A percentile compares a stretch with the other conserved stretches of the same genome.
Conservation (phyloP, 176 grass and related monocot genomes). For the Tillandsia fasciculata region DNA sequence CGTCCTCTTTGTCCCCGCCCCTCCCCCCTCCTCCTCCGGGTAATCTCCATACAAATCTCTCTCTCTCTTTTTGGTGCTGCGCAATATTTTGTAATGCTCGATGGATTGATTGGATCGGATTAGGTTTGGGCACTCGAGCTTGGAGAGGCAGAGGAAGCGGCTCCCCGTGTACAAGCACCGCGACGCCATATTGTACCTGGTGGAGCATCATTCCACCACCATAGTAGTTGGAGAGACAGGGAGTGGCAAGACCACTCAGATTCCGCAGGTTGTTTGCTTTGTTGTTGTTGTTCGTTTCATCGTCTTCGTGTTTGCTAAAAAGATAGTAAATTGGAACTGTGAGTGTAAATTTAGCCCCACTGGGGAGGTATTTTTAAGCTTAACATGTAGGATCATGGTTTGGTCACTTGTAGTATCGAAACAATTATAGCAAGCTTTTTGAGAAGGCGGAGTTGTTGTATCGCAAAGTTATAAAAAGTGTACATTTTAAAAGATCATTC, state of each 20-base stretch:
- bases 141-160: conserved; percentile 73
- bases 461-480: too few relatives aligned
- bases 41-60: conserved; percentile 17
- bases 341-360: too few relatives aligned
- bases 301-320: neutral
- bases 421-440: too few relatives aligned
- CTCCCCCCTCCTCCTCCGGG: conserved; percentile 41
- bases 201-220: conserved; percentile 71
- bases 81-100: neutral
- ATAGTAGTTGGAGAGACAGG: conserved; percentile 90
- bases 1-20: conserved; percentile 55
- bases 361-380: too few relatives aligned
- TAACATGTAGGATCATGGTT: too few relatives aligned
- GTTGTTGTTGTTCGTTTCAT: neutral
- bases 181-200: conserved; percentile 73
- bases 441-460: too few relatives aligned
- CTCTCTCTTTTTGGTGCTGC: neutral
- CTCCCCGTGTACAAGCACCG: conserved; percentile 89
- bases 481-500: neutral
- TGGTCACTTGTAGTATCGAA: too few relatives aligned
- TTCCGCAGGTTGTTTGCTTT: conserved; percentile 52
- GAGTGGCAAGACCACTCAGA: conserved; percentile 92
- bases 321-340: too few relatives aligned
- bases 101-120: conserved; percentile 7
- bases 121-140: conserved; percentile 49